Base-by-base conservation (phyloP, 1,139 yeast genomes). In the Diutina rugosa region DNA sequence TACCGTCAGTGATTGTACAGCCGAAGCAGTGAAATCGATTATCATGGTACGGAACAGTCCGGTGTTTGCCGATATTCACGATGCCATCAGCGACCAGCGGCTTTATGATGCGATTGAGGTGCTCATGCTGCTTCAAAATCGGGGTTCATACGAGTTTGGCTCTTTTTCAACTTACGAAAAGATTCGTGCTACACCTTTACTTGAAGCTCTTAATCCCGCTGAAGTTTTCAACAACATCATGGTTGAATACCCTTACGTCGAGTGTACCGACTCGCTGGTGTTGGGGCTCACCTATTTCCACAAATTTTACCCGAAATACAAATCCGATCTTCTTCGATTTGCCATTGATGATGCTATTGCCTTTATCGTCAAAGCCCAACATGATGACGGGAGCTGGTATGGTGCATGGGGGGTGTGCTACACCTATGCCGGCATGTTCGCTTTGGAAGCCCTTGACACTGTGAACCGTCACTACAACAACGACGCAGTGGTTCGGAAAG, bases 331-430 rank as follows among this genome's bases (percentile, higher is more conserved):
- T 55, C 84, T 95, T 51, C 73, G 78, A 55, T 65, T 72, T 45
- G 84, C 97, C 0, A 87, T 95, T 54, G 75, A 80, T 4, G 78
- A 82, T 57, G 98, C 97, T 0, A 77, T 89, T 16, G 71, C 78
- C 3, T 95, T 85, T 64, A 89, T 95, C 55, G 79, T 80, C 56
- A 68, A 73, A 4, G 79, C 80, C 1, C 99, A 95, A 69, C 74
- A 77, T 53, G 65, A 67, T 0, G 97, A 93, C 67, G 99, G 99
- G 0, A 85, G 96, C 9, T 95, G 99, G 98, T 95, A 91, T 67
- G 99, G 99, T 1, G 85, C 91, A 51, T 95, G 99, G 99, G 99
- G 99, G 51, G 86, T 95, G 10, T 95, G 99, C 66, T 90, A 80
- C 67, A 89, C 97, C 0, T 95, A 95, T 70, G 98, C 99, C 0